phyloP scores from a whole-genome alignment of 1,284 basidiomycete genomes.

The Apiotrichum domesticum region DNA sequence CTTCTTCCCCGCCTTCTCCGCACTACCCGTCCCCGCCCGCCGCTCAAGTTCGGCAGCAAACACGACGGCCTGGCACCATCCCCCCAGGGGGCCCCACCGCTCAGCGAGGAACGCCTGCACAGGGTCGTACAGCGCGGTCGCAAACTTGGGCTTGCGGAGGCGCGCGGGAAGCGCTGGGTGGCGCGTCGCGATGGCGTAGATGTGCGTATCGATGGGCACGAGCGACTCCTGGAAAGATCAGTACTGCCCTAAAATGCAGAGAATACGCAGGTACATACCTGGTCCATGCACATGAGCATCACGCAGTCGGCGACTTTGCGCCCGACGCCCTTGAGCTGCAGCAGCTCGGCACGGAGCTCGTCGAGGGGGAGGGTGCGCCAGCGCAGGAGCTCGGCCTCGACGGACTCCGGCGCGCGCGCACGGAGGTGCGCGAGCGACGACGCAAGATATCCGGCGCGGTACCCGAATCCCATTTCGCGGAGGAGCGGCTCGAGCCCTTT shows the following conservation, averaged over 20 bases:
- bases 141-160: slow-evolving; percentile 55
- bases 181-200: slow-evolving; percentile 76
- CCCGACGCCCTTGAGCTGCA: slow-evolving; percentile 83
- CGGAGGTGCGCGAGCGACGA: slow-evolving; percentile 55
- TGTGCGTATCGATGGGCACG: slow-evolving; percentile 88
- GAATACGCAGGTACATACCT: slow-evolving; percentile 51
- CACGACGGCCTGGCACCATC: slow-evolving; percentile 83
- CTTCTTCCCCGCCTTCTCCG: background rate
- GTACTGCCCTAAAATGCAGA: too few species aligned
- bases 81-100: slow-evolving; percentile 78
- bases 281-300: slow-evolving; percentile 88
- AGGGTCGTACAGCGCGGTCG: slow-evolving; percentile 69
- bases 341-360: slow-evolving; percentile 57
- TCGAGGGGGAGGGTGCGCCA: slow-evolving; percentile 16
- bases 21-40: background rate
- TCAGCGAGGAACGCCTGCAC: slow-evolving; percentile 60
- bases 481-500: slow-evolving; percentile 59
- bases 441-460: slow-evolving; percentile 85
- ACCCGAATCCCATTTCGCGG: slow-evolving; percentile 86
- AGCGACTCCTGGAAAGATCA: slow-evolving; percentile 40
- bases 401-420: too few species aligned
- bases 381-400: too few species aligned
- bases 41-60: slow-evolving; percentile 42
- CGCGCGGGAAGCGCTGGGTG: slow-evolving; percentile 63
- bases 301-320: slow-evolving; percentile 95